Base-by-base conservation (phyloP, 1,284 basidiomycete genomes). In the Puccinia horiana region DNA sequence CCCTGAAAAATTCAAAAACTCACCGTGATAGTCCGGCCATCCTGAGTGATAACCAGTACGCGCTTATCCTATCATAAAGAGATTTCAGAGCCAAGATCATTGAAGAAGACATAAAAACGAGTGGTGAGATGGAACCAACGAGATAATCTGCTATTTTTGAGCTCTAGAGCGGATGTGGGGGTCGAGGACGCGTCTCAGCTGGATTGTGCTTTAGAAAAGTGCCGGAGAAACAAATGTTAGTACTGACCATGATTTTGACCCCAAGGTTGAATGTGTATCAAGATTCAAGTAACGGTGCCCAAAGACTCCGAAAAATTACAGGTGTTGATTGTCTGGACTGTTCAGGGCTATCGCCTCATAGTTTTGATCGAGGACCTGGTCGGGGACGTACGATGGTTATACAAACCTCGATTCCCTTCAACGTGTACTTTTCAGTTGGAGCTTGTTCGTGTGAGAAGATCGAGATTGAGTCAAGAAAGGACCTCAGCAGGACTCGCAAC, bases 41-140 rank as follows among this genome's bases (percentile, higher is more conserved):
- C 94, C 89, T 96, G 94, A 49, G 95, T 92, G 84, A 96, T 90
- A 85, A 96, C 91, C 76, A 95, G 90, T 84, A 96, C 94, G 40
- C 79, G 79, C 49, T 81, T 81, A 65, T 81, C 79, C 79, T 81
- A 44, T 63, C 3, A 29, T 6, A 67, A 11, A 67, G 11, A 4
- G 42, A 16, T 52, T 40, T 32, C 37, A 67, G 35, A 29, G 14
- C 26, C 35, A 47, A 20, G 9, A 56, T 14, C 35, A 56, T 40
- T 18, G 32, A 20, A 35, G 26, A 23, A 29, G 42, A 0, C 8
- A 40, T 35, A 32, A 35, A n/a, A 52, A 49, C 35, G 14, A 67
- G 56, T 16, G 26, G 32, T 8, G 18, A 42, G 42, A 61, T 54
- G 29, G 49, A 35, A 81, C 72, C 47, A 35, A 81, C 79, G 42